These are phyloP conservation scores for Aspergillus asperescens DNA, from an alignment of 495 filamentous ascomycete species.

Conservation along the genomic window DNA sequence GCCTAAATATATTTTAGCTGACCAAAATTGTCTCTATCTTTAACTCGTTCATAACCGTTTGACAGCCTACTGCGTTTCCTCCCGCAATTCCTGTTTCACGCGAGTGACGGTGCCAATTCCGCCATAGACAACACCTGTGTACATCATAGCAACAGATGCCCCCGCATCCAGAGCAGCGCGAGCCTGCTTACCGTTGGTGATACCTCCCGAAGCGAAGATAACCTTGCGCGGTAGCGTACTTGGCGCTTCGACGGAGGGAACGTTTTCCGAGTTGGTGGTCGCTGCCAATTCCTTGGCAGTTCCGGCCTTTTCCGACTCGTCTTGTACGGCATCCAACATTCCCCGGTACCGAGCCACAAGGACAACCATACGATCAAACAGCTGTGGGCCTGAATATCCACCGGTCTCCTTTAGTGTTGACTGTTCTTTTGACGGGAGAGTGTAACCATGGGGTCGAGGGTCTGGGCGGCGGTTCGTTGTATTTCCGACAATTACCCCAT, in stretches of 20 bases:
- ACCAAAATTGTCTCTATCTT: not conserved
- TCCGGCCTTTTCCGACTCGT: conserved; percentile 16
- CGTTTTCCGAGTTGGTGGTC: conserved; percentile 13
- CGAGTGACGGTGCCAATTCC: conserved; percentile 80
- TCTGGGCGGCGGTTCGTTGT: conserved; percentile 79
- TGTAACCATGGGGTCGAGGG: conserved; percentile 57
- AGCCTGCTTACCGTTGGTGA: conserved; percentile 78
- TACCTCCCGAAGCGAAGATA: conserved; percentile 88
- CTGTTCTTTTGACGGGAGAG: conserved; percentile 61
- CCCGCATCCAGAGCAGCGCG: conserved; percentile 74
- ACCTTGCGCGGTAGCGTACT: conserved; percentile 55
- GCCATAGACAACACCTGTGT: conserved; percentile 75
- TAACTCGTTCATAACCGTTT: not conserved
- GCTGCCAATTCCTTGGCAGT: conserved; percentile 10
- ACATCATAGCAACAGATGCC: conserved; percentile 82
- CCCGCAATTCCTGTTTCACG: conserved; percentile 80
- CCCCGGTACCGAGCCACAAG: conserved; percentile 75
- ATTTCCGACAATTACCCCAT: conserved; percentile 96
- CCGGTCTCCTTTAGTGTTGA: conserved; percentile 66
- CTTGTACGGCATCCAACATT: conserved; percentile 54
- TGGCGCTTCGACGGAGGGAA: conserved; percentile 13
- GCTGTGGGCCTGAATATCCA: conserved; percentile 83
- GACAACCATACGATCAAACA: conserved; percentile 70
- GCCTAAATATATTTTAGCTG: not conserved
- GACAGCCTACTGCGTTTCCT: conserved; percentile 36